Conservation (phyloP, 805 yeast species). For the Candida railenensis region DNA sequence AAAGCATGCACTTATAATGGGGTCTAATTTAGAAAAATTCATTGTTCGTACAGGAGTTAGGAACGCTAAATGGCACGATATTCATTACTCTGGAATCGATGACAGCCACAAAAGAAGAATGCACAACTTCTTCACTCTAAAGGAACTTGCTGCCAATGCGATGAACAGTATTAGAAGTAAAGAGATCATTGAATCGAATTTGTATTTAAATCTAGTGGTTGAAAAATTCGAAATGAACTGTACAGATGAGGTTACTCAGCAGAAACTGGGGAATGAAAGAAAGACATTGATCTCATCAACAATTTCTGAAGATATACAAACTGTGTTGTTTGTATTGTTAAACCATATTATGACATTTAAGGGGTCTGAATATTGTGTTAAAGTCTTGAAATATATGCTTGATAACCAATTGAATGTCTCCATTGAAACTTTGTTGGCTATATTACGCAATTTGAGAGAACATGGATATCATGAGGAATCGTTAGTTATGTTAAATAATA, state of each 20-base stretch:
- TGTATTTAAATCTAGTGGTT: constrained; percentile 36
- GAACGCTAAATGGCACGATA: constrained; percentile 37
- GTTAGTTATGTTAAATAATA: constrained; percentile 28
- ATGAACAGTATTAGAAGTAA: constrained; percentile 19
- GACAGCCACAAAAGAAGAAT: constrained; percentile 22
- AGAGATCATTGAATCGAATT: constrained; percentile 31
- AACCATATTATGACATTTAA: constrained; percentile 36
- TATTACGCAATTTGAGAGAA: constrained; percentile 29
- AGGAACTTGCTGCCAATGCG: constrained; percentile 23
- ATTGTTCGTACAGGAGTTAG: constrained; percentile 36
- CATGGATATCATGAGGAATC: constrained; percentile 34
- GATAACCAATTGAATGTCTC: constrained; percentile 23
- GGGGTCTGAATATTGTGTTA: constrained; percentile 31
- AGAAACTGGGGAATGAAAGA: constrained; percentile 3
- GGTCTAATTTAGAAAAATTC: constrained; percentile 30
- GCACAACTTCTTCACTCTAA: constrained; percentile 29
- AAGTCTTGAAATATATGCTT: constrained; percentile 31
- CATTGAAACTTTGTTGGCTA: constrained; percentile 21
- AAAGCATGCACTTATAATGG: constrained; percentile 22
- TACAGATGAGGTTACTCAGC: constrained; percentile 3
- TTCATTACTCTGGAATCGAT: constrained; percentile 15
- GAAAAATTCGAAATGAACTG: constrained; percentile 34
- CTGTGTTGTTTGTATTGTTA: constrained; percentile 27
- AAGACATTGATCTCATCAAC: constrained; percentile 9
- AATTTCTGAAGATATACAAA: constrained; percentile 21